Base-by-base conservation (phyloP, 345 rosid genomes). In the Salix dunnii region DNA sequence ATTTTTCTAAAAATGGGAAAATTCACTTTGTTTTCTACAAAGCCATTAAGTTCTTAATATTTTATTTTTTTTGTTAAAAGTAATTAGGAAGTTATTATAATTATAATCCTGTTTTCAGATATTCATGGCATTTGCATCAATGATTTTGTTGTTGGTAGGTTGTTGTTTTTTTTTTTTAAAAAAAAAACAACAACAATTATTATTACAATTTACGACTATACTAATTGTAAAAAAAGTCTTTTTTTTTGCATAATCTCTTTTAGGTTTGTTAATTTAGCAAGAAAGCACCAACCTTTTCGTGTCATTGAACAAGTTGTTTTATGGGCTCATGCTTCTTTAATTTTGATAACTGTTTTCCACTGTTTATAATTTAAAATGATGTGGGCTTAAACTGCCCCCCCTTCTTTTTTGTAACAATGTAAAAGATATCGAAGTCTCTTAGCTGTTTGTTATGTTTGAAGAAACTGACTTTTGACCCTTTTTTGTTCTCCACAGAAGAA, bases 71-170 rank as follows among this genome's bases (percentile, higher is more conserved):
- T 36, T 46, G 9, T 42, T 6, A 55, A 38, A 40, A 62, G 53
- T 53, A 48, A 30, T 65, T 7, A 23, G 31, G 23, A 36, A 23
- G 30, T 73, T 12, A 23, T 48, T 70, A 40, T 40, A 40, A 76
- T 69, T 38, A 1, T 21, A 71, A 74, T 17, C 35, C 1, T 71
- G 78, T 79, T 63, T 80, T 78, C 48, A 48, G 62, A 23, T 33
- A 75, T 68, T 73, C 81, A 81, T 79, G 79, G 73, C 67, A 72
- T 77, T 74, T 51, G 73, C 67, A 72, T 76, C 75, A n/a, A 49
- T 70, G 82, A 76, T 84, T 11, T 82, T 82, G 84, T 82, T 25
- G 61, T 74, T 78, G 87, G 79, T 84, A 78, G 89, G 87, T 82
- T 64, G 79, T 67, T 78, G 66, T 72, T 80, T 72, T 78, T 76